phyloP scores from a whole-genome alignment of 1,139 yeast species.

The Candida glucosophila region DNA sequence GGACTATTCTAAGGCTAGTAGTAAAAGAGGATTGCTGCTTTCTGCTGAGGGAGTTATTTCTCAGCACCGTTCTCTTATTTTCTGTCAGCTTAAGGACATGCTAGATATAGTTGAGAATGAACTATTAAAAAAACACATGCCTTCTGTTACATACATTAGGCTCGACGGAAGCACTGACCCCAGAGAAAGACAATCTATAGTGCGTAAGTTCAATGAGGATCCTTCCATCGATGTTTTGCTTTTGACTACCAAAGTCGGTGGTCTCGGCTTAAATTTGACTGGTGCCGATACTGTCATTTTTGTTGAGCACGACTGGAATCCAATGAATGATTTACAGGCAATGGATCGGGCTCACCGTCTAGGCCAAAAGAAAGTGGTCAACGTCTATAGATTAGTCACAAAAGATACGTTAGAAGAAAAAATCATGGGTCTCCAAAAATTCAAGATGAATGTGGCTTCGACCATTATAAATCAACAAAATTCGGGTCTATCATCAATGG shows the following conservation, averaged over 20 bases:
- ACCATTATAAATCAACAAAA: slow-evolving; percentile 96
- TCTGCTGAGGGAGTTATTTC: slow-evolving; percentile 71
- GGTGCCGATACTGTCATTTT: slow-evolving; percentile 99
- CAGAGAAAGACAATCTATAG: slow-evolving; percentile 84
- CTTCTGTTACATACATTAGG: slow-evolving; percentile 89
- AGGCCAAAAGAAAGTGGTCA: slow-evolving; percentile 96
- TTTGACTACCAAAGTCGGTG: slow-evolving; percentile 96
- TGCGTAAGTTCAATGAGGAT: slow-evolving; percentile 86
- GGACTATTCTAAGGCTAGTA: slow-evolving; percentile 22
- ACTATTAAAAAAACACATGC: slow-evolving; percentile 73
- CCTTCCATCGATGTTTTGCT: slow-evolving; percentile 92
- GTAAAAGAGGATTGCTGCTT: slow-evolving; percentile 24
- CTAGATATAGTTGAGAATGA: slow-evolving; percentile 92
- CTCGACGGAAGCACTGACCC: slow-evolving; percentile 95
- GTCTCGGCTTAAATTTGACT: slow-evolving; percentile 90
- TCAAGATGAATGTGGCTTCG: slow-evolving; percentile 95
- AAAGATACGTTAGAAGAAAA: slow-evolving; percentile 92
- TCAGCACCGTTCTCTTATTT: slow-evolving; percentile 90
- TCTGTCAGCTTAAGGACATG: slow-evolving; percentile 97
- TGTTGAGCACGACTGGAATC: slow-evolving; percentile 99
- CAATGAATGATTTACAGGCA: slow-evolving; percentile 98
- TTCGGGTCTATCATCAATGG: slow-evolving; percentile 92
- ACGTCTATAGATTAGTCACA: slow-evolving; percentile 88
- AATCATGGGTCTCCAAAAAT: slow-evolving; percentile 96
- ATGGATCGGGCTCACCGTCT: slow-evolving; percentile 99